Conservation (phyloP, 2,329 filamentous ascomycete species). For the Fusarium chuoi region DNA sequence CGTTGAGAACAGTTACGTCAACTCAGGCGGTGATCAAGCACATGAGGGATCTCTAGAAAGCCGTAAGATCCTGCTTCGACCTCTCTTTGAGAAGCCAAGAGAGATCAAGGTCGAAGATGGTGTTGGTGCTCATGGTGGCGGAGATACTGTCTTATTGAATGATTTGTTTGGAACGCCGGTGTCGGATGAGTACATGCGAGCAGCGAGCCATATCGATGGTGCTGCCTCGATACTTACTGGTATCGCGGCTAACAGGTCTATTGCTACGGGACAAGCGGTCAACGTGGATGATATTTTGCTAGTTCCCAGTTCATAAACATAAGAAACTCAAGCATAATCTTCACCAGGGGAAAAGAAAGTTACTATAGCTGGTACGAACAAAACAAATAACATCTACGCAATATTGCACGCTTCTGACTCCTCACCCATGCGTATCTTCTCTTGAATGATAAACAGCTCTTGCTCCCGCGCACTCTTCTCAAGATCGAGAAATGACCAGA, state of each 20-base stretch:
- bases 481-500: constrained; percentile 68
- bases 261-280: constrained; percentile 66
- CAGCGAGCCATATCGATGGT: constrained; percentile 68
- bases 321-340: not conserved
- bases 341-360: not conserved
- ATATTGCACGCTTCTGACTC: constrained; percentile 3
- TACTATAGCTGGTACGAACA: not conserved
- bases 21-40: constrained; percentile 67
- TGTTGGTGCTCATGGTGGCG: constrained; percentile 68
- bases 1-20: constrained; percentile 70
- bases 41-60: constrained; percentile 63
- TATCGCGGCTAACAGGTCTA: constrained; percentile 67
- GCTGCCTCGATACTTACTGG: constrained; percentile 69
- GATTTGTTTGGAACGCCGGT: constrained; percentile 66
- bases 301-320: constrained; percentile 15
- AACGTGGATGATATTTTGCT: constrained; percentile 62
- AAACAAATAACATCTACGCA: not conserved
- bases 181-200: constrained; percentile 62
- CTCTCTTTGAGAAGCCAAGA: constrained; percentile 65
- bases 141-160: constrained; percentile 65
- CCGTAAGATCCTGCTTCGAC: constrained; percentile 60
- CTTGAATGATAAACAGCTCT: constrained; percentile 60
- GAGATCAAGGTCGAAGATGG: constrained; percentile 64
- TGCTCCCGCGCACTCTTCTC: constrained; percentile 70
- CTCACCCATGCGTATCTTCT: constrained; percentile 41